phyloP scores from a whole-genome alignment of 192 early-diverging fungal genomes.

The Bifiguratus adelaidae region DNA sequence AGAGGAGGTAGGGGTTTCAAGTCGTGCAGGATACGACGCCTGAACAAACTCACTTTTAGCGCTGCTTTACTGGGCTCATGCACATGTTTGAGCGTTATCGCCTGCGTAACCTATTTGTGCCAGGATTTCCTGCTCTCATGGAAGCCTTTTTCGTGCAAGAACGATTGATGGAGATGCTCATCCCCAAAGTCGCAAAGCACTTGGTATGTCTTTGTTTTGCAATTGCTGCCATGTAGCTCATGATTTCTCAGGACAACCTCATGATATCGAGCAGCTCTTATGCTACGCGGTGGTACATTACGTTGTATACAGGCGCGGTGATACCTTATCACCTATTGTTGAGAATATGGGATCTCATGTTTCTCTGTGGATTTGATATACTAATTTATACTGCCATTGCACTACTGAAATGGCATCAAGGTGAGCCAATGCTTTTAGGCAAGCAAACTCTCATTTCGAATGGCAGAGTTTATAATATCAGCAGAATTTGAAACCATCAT shows the following conservation, averaged over 20 bases:
- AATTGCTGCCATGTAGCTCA: not conserved
- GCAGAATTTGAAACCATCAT: conserved; percentile 33
- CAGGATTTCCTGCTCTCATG: conserved; percentile 42
- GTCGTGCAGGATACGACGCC: no score
- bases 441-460: no score
- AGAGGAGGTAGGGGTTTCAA: conserved; percentile 29
- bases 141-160: conserved; percentile 47
- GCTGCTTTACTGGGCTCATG: conserved; percentile 34
- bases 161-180: conserved; percentile 26
- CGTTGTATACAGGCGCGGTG: conserved; percentile 39
- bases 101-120: conserved; percentile 36
- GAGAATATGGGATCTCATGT: conserved; percentile 42
- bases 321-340: conserved; percentile 36
- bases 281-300: conserved; percentile 49
- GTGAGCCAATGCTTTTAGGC: conserved; percentile 16
- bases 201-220: conserved; percentile 23
- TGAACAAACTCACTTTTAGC: conserved; percentile 13
- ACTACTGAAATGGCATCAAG: conserved; percentile 28
- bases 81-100: conserved; percentile 34
- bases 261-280: conserved; percentile 36
- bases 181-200: conserved; percentile 28
- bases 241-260: conserved; percentile 18
- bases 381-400: conserved; percentile 38
- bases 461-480: no score
- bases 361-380: conserved; percentile 39